These are phyloP conservation scores for Chamaecrista fasciculata DNA, from an alignment of 306 rosid genomes.

Conservation along the genomic window DNA sequence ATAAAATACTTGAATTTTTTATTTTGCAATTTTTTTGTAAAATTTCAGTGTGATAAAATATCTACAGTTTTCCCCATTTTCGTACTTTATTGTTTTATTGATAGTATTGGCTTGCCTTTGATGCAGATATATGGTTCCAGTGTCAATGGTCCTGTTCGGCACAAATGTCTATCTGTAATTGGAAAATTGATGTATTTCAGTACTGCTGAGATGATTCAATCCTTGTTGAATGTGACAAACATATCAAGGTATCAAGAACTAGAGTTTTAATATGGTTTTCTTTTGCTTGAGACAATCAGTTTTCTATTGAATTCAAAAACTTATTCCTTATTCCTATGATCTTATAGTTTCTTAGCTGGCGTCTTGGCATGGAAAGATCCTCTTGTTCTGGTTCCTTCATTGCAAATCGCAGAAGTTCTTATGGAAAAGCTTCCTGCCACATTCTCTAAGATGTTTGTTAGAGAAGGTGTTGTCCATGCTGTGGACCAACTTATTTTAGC, in stretches of 20 bases:
- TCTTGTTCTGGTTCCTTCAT: conserved; percentile 82
- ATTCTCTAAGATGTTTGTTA: conserved; percentile 82
- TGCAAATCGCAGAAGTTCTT: conserved; percentile 95
- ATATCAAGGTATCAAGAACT: conserved; percentile 69
- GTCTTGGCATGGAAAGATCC: conserved; percentile 99
- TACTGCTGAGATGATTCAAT: conserved; percentile 90
- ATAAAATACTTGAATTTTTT: conserved; percentile 22
- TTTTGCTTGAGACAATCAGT: conserved; percentile 19
- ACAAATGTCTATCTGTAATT: conserved; percentile 86
- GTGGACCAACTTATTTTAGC: conserved; percentile 89
- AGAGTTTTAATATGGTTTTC: conserved; percentile 13
- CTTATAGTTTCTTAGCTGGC: conserved; percentile 83
- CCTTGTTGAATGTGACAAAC: conserved; percentile 75
- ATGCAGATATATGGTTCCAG: conserved; percentile 94
- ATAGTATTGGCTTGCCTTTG: conserved; percentile 21
- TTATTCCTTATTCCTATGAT: conserved; percentile 33
- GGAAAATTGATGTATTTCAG: conserved; percentile 97
- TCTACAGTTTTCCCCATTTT: not conserved
- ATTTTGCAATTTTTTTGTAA: not conserved
- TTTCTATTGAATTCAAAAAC: conserved; percentile 3
- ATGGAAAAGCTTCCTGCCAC: conserved; percentile 94
- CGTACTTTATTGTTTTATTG: conserved; percentile 17
- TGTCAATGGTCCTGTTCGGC: conserved; percentile 94
- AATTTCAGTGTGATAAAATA: not conserved
- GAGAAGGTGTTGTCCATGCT: conserved; percentile 98